Evolutionary conservation across 2,329 filamentous ascomycete species (phyloP).

Genomic region (Aspergillus spinulosporus): DNA sequence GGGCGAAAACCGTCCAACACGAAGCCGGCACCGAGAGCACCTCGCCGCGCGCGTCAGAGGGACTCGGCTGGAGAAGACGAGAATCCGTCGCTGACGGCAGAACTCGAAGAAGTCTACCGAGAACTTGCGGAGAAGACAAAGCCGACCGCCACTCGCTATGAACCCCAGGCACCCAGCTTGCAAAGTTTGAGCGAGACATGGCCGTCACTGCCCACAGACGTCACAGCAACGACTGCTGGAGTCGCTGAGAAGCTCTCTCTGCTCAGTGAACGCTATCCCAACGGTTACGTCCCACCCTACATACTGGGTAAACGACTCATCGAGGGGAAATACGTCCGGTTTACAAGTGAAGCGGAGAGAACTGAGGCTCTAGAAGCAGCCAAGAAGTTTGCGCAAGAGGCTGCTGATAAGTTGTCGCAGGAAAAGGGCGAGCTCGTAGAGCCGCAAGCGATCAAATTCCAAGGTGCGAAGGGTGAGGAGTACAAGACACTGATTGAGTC

Average conservation of each 20-base stretch:
- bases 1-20: slow-evolving; percentile 25
- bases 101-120: slow-evolving; percentile 32
- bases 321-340: slow-evolving; percentile 40
- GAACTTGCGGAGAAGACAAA: slow-evolving; percentile 34
- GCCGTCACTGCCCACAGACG: slow-evolving; percentile 40
- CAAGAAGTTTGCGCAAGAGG: slow-evolving; percentile 35
- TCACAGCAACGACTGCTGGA: slow-evolving; percentile 29
- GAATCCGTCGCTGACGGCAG: slow-evolving; percentile 24
- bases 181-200: slow-evolving; percentile 39
- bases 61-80: slow-evolving; percentile 27
- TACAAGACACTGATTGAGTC: slow-evolving; percentile 33
- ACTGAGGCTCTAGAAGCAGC: slow-evolving; percentile 36
- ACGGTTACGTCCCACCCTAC: slow-evolving; percentile 37
- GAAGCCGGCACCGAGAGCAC: slow-evolving; percentile 18
- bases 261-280: slow-evolving; percentile 36
- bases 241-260: slow-evolving; percentile 38
- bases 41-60: slow-evolving; percentile 12
- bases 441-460: slow-evolving; percentile 33
- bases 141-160: slow-evolving; percentile 37
- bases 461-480: slow-evolving; percentile 26
- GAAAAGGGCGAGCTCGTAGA: slow-evolving; percentile 41
- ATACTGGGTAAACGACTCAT: slow-evolving; percentile 41
- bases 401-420: slow-evolving; percentile 38
- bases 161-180: slow-evolving; percentile 34
- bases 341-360: slow-evolving; percentile 41